These are phyloP conservation scores for Xylaria sp. DNA, from an alignment of 2,329 filamentous ascomycete species.

Conservation along the genomic window DNA sequence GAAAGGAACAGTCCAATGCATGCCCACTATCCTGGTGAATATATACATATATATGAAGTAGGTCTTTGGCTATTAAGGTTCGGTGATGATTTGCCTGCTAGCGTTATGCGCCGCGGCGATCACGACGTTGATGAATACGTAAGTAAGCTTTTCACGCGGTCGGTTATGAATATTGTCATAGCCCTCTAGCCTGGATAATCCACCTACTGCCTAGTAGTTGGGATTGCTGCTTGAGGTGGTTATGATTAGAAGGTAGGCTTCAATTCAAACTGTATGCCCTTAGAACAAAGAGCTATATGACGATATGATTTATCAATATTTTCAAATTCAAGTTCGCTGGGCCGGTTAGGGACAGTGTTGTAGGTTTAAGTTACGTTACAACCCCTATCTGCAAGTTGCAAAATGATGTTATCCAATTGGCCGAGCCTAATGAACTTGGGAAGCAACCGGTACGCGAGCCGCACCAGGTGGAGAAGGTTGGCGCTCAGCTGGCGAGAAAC, in stretches of 20 bases:
- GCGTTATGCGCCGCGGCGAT: neutral
- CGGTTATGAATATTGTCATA: neutral
- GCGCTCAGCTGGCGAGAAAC: neutral
- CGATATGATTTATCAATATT: no score
- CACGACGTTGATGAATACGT: neutral
- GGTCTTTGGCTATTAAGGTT: neutral
- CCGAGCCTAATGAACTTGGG: neutral
- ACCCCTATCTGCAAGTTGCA: neutral
- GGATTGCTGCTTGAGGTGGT: neutral
- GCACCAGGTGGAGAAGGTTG: neutral
- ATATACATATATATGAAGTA: neutral
- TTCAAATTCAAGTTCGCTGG: no score
- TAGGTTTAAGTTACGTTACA: no score
- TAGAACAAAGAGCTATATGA: no score
- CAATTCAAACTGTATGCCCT: no score
- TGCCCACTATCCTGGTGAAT: slow-evolving; percentile 7
- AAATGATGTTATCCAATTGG: slow-evolving; percentile 31
- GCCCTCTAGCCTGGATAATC: neutral
- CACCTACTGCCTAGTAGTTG: neutral
- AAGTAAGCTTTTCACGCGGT: neutral
- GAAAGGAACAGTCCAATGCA: slow-evolving; percentile 19
- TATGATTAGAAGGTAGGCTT: no score
- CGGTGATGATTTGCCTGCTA: neutral
- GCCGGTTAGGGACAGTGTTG: no score
- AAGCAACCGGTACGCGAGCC: neutral